Percentiles rank a stretch among this genome's conserved stretches.
phyloP scores from a whole-genome alignment of 1,284 basidiomycete species.

The Lentinus polychrous region DNA sequence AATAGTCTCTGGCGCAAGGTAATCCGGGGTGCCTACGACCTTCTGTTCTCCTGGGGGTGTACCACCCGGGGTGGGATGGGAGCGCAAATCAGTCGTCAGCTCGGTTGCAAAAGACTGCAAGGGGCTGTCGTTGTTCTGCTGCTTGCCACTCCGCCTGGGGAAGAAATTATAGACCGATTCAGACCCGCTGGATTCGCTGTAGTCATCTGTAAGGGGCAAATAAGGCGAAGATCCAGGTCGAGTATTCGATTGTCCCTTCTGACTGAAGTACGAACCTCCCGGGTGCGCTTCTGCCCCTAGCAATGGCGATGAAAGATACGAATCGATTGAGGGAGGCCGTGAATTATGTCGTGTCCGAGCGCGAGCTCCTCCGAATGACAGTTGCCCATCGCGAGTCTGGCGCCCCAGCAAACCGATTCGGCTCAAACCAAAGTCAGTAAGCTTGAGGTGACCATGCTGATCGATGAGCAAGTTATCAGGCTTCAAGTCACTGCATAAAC shows the following conservation, averaged over 20 bases:
- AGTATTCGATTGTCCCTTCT: conserved; percentile 49
- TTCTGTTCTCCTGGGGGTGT: conserved; percentile 83
- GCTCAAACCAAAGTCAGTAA: conserved; percentile 97
- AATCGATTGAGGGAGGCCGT: conserved; percentile 77
- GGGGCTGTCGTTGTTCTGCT: conserved; percentile 59
- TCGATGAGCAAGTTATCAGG: conserved; percentile 98
- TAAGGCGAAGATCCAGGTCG: conserved; percentile 59
- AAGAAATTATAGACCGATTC: conserved; percentile 62
- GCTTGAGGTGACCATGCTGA: conserved; percentile 90
- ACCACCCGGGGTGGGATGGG: conserved; percentile 48
- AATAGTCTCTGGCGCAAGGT: conserved; percentile 94
- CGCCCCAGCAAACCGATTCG: conserved; percentile 95
- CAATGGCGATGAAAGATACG: conserved; percentile 70
- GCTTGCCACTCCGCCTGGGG: conserved; percentile 33
- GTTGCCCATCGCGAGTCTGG: conserved; percentile 79
- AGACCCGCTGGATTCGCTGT: conserved; percentile 81
- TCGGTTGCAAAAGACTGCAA: conserved; percentile 77
- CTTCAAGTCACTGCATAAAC: conserved; percentile 77
- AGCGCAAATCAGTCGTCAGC: conserved; percentile 74
- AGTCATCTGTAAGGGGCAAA: conserved; percentile 67
- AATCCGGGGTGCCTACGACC: conserved; percentile 96
- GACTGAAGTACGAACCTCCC: conserved; percentile 78
- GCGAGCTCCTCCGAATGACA: conserved; percentile 34
- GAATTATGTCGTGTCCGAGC: conserved; percentile 58
- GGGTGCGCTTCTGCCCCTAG: conserved; percentile 47